Base-by-base conservation (phyloP, 139 green algal genomes). In the Chlamydomonas incerta region DNA sequence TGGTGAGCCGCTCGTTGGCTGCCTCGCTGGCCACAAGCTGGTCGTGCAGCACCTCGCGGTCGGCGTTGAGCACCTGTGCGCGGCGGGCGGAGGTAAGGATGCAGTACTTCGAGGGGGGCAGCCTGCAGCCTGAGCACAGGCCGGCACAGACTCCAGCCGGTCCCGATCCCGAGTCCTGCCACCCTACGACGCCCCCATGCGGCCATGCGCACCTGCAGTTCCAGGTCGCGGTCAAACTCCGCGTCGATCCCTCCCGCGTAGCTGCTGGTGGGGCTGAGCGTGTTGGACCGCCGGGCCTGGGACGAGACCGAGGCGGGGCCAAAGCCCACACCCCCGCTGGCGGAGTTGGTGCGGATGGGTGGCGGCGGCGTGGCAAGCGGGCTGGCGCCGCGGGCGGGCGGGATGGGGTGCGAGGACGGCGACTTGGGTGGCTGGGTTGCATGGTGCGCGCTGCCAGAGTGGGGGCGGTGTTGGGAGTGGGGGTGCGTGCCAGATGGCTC, bases 31-130 rank as follows among this genome's bases (percentile, higher is more conserved):
- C 79, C 79, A 85, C 79, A n/a, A 85, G 79, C 66, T 85, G 79
- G 67, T 85, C 79, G 50, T 85, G 79, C 47, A 85, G 79, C 79
- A 85, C 79, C 31, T 85, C 79, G 28, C 79, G 65, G 66, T 85
- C 79, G 1, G 79, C 79, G 20, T 76, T 55, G 24, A 85, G 65
- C 65, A 85, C 79, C 79, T 85, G 79, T 31, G 31, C 3, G 33
- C 47, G 9, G 20, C 4, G 66, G 31, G 17, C 63, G 63, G 8
- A 18, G 63, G 11, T 5, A 11, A 20, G 50, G 11, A 14, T 14
- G 50, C 50, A 57, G 10, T 57, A 14, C 11, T 10, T 10, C 11
- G 50, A 14, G 50, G 50, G 50, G 50, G 50, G 50, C 11, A n/a
- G n/a, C n/a, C n/a, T n/a, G n/a, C n/a, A n/a, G n/a, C n/a, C n/a